phyloP scores from a whole-genome alignment of 306 rosid species.

The Astragalus glycyphyllos region DNA sequence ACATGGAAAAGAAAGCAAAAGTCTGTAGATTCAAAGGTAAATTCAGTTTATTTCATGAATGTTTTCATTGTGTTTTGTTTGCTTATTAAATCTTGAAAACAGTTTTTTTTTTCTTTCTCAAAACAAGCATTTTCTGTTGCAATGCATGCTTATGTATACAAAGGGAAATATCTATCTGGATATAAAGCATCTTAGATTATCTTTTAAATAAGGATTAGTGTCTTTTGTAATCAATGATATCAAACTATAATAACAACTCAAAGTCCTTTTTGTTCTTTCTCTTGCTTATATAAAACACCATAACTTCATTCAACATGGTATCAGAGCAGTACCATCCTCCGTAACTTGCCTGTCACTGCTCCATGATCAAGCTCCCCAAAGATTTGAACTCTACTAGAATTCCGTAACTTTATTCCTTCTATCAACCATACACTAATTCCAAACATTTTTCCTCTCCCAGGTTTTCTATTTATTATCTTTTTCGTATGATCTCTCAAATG shows the following conservation, averaged over 20 bases:
- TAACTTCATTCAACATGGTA: neutral
- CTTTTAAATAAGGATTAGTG: neutral
- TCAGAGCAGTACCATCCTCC: neutral
- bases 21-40: conserved; percentile 57
- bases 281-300: neutral
- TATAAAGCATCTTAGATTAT: neutral
- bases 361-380: neutral
- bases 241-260: neutral
- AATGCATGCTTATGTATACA: neutral
- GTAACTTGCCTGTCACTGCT: neutral
- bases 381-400: neutral
- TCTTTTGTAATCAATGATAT: neutral
- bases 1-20: conserved; percentile 69
- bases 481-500: neutral
- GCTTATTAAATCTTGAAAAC: neutral
- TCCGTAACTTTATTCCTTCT: neutral
- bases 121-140: conserved; percentile 14
- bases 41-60: conserved; percentile 12
- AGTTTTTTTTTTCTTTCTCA: neutral
- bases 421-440: neutral
- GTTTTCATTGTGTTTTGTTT: neutral
- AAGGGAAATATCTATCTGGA: conserved; percentile 1
- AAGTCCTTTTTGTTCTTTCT: neutral
- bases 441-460: neutral
- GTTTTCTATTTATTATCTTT: neutral